These are phyloP conservation scores for Geosmithia morbida DNA, from an alignment of 2,329 filamentous ascomycete species.

Conservation along the genomic window DNA sequence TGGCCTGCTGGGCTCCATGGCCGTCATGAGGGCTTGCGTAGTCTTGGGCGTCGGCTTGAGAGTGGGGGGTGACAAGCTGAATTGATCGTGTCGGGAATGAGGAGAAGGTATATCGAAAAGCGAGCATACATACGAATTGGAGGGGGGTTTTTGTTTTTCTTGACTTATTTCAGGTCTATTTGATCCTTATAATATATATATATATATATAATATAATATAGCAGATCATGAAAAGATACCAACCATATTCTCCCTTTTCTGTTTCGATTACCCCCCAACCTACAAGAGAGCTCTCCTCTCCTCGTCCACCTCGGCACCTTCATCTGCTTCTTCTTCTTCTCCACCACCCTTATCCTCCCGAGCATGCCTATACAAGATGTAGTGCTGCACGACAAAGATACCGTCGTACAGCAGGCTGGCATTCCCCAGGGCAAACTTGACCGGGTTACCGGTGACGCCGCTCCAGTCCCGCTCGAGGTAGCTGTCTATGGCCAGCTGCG, in stretches of 20 bases:
- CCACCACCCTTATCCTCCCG: slow-evolving; percentile 1
- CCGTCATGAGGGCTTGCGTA: slow-evolving; percentile 1
- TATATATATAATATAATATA: background rate
- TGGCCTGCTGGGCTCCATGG: slow-evolving; percentile 4
- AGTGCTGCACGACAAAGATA: slow-evolving; percentile 82
- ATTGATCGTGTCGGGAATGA: no score
- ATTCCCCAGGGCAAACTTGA: slow-evolving; percentile 78
- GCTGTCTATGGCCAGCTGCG: slow-evolving; percentile 74
- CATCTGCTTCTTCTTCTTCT: slow-evolving; percentile 8
- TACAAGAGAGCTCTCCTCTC: background rate
- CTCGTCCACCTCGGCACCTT: slow-evolving; percentile 12
- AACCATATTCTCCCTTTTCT: background rate
- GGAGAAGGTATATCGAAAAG: no score
- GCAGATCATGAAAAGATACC: no score
- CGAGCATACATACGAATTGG: background rate
- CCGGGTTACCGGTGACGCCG: slow-evolving; percentile 78
- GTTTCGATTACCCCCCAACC: background rate
- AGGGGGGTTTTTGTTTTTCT: slow-evolving; percentile 1
- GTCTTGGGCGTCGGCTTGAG: slow-evolving; percentile 3
- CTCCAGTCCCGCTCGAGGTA: slow-evolving; percentile 78
- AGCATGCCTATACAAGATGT: slow-evolving; percentile 48
- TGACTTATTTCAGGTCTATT: no score
- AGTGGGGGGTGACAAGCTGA: no score
- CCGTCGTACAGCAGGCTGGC: slow-evolving; percentile 76
- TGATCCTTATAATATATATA: background rate